phyloP scores from a whole-genome alignment of 225 moss, liverwort and hornwort species.

The Rhytidiadelphus loreus region DNA sequence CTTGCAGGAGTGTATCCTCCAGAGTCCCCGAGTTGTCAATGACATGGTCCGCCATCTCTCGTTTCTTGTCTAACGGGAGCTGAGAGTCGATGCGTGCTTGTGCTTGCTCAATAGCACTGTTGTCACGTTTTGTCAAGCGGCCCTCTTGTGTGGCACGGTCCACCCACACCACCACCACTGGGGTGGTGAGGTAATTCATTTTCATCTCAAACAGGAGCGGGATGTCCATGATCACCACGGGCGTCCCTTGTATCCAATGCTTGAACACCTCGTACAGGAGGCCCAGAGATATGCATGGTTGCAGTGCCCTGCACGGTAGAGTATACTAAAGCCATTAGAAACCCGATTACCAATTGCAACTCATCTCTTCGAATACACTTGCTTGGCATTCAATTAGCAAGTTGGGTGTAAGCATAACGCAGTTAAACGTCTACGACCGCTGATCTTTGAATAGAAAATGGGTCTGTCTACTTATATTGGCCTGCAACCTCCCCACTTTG shows the following conservation, averaged over 20 bases:
- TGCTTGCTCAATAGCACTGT: constrained; percentile 40
- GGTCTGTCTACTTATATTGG: not conserved
- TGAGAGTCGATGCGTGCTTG: constrained; percentile 60
- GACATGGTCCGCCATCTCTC: constrained; percentile 44
- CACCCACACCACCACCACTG: constrained; percentile 74
- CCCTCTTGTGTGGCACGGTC: constrained; percentile 60
- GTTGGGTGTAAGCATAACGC: not conserved
- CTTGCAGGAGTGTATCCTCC: constrained; percentile 37
- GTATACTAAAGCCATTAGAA: not conserved
- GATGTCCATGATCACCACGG: constrained; percentile 70
- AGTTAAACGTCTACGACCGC: not conserved
- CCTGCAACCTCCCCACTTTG: not conserved
- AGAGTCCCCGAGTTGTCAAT: constrained; percentile 73
- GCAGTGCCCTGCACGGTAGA: constrained; percentile 46
- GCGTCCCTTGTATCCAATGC: constrained; percentile 65
- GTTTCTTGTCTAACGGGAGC: constrained; percentile 54
- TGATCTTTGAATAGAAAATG: not conserved
- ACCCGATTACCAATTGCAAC: not conserved
- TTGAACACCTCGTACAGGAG: constrained; percentile 51
- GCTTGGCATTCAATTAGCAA: not conserved
- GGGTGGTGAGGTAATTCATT: constrained; percentile 51
- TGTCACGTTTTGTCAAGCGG: constrained; percentile 52
- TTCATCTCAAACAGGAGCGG: constrained; percentile 80
- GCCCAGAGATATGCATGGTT: constrained; percentile 66
- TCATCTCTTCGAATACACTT: not conserved